phyloP scores from a whole-genome alignment of 768 basidiomycete species.

The Termitomyces bulborhizus region DNA sequence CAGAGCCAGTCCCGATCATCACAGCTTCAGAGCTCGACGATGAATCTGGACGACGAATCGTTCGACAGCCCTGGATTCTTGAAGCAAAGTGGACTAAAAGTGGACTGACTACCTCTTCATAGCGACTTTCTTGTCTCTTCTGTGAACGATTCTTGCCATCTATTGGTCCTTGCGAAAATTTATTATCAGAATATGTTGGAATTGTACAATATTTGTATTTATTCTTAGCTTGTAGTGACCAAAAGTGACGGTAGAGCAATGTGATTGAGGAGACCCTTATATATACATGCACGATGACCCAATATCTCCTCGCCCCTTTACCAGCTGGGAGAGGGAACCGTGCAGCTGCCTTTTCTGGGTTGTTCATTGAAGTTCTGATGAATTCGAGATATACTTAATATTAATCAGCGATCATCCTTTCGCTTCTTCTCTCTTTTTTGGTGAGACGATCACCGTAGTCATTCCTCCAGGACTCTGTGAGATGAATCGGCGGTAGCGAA shows the following conservation, averaged over 20 bases:
- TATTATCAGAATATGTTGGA: not conserved
- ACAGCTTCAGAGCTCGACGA: conserved; percentile 2
- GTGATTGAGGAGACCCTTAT: not conserved
- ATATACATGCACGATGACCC: not conserved
- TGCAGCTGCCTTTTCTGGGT: not conserved
- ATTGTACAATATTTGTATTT: not conserved
- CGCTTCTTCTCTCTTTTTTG: no score
- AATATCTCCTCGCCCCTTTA: no score
- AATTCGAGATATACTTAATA: no score
- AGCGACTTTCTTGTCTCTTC: conserved; percentile 8
- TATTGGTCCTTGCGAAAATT: not conserved
- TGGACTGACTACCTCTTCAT: conserved; percentile 31
- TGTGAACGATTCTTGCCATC: conserved; percentile 3
- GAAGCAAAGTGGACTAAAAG: conserved; percentile 30
- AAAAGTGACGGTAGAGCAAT: not conserved
- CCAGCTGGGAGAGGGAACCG: no score
- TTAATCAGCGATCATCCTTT: no score
- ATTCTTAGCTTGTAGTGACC: not conserved
- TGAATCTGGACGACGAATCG: conserved; percentile 11
- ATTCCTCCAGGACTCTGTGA: not conserved
- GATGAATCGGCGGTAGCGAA: no score
- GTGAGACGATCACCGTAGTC: no score
- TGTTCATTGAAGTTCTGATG: not conserved
- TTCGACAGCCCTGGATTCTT: conserved; percentile 25
- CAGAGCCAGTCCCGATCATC: conserved; percentile 3